Evolutionary conservation across 768 basidiomycete genomes (phyloP).

Genomic region (Pleurotus citrinopileatus): DNA sequence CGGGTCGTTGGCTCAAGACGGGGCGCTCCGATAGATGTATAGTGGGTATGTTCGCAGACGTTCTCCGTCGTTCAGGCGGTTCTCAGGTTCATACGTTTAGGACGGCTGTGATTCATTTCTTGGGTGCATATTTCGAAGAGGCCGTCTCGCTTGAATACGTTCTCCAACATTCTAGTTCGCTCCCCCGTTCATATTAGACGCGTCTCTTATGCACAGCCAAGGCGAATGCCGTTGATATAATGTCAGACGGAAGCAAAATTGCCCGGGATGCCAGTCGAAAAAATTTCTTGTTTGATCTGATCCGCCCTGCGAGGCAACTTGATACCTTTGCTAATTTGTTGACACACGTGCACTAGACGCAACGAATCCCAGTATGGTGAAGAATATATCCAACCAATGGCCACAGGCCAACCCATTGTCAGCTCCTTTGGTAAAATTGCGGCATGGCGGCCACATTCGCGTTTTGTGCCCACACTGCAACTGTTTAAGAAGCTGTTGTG

Average conservation of each 20-base stretch:
- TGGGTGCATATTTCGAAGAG: not conserved
- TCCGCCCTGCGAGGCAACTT: constrained; percentile 6
- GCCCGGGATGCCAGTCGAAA: not conserved
- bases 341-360: constrained; percentile 2
- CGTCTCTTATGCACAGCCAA: not conserved
- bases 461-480: too few relatives aligned
- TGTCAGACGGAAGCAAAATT: constrained; percentile 2
- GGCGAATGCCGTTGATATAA: constrained; percentile 7
- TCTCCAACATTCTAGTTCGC: not conserved
- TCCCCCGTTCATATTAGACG: not conserved
- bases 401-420: not conserved
- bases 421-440: not conserved
- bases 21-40: constrained; percentile 16
- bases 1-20: constrained; percentile 43
- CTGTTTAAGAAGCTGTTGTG: too few relatives aligned
- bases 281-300: constrained; percentile 3
- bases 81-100: not conserved
- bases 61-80: not conserved
- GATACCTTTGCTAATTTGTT: not conserved
- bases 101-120: not conserved
- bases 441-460: too few relatives aligned
- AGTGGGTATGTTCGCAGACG: not conserved
- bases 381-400: not conserved
- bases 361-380: not conserved
- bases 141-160: not conserved